Base-by-base conservation (phyloP, 2,329 filamentous ascomycete genomes). In the Cladorrhinum sp. region DNA sequence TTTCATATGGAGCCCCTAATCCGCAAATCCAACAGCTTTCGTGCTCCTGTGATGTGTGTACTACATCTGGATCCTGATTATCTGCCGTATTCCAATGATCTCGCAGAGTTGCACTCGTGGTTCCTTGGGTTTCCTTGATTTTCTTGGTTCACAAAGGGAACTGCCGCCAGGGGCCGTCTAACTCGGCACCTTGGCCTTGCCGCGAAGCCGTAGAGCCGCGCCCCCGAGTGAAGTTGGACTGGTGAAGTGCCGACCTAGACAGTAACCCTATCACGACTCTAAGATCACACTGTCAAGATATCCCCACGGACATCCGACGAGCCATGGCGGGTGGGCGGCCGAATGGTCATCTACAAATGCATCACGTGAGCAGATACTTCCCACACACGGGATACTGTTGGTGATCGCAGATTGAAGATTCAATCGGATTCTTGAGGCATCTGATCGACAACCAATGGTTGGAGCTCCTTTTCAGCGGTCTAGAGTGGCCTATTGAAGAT, bases 281-380 rank as follows among this genome's bases (percentile, higher is more conserved):
- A 54, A 23, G 16, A 13, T 8, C 20, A 38, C 5, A 53, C n/a
- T 29, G 48, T 53, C 55, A 29, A 36, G 13, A 36, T n/a, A 32
- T 51, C 61, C 61, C 61, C 61, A 63, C 61, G 61, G 61, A 63
- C 10, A 53, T 63, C 61, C 61, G 61, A 23, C 16, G 41, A 45
- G n/a, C 6, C 16, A 8, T 13, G 36, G 10, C 10, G 36, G 36
- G 12, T 41, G 10, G 12, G 45, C 45, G 18, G 16, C 45, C 22
- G 9, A 50, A 7, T 10, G 45, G 16, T 22, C 4, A 27, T 22
- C 6, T 6, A 6, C 49, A 50, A 25, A 10, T 25, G 7, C 51
- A 32, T 55, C 25, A 20, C 24, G 23, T 56, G 48, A 6, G 16
- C 20, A 16, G 7, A n/a, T n/a, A 9, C 10, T 18, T 5, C 20